Base-by-base conservation (phyloP, 2,329 filamentous ascomycete species). In the Onygenales sp. region DNA sequence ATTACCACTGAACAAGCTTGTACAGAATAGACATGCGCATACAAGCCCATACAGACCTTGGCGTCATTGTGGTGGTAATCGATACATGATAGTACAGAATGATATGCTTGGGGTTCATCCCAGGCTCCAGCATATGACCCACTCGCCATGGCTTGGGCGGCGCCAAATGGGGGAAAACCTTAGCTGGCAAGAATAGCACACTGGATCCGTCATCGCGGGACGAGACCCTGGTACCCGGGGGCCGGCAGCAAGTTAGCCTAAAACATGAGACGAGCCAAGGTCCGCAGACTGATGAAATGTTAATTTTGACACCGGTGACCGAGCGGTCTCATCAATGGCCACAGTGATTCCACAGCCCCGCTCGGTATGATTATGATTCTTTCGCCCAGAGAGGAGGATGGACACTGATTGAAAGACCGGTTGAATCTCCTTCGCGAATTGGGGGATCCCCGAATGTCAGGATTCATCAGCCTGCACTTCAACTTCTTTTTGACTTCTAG, bases 121-220 rank as follows among this genome's bases (percentile, higher is more conserved):
- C 2, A 17, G 17, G 17, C 17, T 17, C 17, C 17, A 27, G 14
- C 47, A 54, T 46, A 54, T 54, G 52, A 54, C 42, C 42, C 52
- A 32, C 43, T 51, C 39, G 41, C 21, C 17, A n/a, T 45, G 13
- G 17, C 33, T 51, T 44, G 39, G 38, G 42, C 38, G 17, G 35
- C 32, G 10, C 35, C 33, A 10, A 39, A 39, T 8, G 1, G 21
- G 35, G 45, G 31, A 41, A n/a, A 14, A 46, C 54, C 51, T 61
- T 31, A 45, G 43, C 32, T n/a, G 7, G 33, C 33, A 21, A 17
- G 6, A 17, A 53, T 55, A 5, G n/a, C 50, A 17, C 43, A 39
- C 41, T 45, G 51, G 61, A 67, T 63, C 65, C 66, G 64, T 66
- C 66, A 61, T 61, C 66, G 67, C 65, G 67, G 67, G 63, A 68